phyloP scores from a whole-genome alignment of 2,329 filamentous ascomycete genomes.

The Verticillium isaacii region DNA sequence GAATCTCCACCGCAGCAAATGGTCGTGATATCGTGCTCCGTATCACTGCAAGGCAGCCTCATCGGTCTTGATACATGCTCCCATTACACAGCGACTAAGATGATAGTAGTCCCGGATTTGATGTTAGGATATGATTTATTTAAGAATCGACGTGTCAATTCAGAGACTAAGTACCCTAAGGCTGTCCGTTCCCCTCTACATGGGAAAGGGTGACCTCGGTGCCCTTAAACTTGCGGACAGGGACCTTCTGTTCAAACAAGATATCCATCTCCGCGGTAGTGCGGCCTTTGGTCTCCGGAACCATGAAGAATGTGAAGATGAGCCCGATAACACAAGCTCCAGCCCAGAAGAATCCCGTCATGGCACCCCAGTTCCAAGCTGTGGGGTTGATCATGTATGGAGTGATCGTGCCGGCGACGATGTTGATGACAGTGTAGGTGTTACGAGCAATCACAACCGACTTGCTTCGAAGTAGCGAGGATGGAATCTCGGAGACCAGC shows the following conservation, averaged over 20 bases:
- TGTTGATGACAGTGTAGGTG: slow-evolving; percentile 31
- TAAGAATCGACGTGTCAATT: too few relatives aligned
- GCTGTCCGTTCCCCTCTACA: not conserved
- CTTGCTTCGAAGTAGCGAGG: slow-evolving; percentile 33
- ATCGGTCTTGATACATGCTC: too few relatives aligned
- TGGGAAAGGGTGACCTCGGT: not conserved
- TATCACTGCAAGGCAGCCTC: too few relatives aligned
- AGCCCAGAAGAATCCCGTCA: slow-evolving; percentile 25
- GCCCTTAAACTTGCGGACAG: slow-evolving; percentile 13
- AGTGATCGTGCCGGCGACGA: slow-evolving; percentile 26
- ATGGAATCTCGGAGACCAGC: slow-evolving; percentile 26
- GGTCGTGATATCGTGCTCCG: too few relatives aligned
- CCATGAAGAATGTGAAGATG: slow-evolving; percentile 19
- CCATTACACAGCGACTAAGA: too few relatives aligned
- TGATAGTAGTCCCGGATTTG: too few relatives aligned
- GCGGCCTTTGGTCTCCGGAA: slow-evolving; percentile 19
- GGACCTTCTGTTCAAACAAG: slow-evolving; percentile 12
- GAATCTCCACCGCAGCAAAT: too few relatives aligned
- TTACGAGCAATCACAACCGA: slow-evolving; percentile 33
- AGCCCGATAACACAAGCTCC: slow-evolving; percentile 4
- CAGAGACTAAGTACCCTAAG: too few relatives aligned
- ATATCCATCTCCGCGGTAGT: slow-evolving; percentile 23
- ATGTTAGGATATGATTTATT: too few relatives aligned
- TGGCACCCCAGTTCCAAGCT: slow-evolving; percentile 26
- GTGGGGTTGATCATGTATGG: slow-evolving; percentile 27